Base-by-base conservation (phyloP, 164 flowering plant genomes). In the Taxillus chinensis region DNA sequence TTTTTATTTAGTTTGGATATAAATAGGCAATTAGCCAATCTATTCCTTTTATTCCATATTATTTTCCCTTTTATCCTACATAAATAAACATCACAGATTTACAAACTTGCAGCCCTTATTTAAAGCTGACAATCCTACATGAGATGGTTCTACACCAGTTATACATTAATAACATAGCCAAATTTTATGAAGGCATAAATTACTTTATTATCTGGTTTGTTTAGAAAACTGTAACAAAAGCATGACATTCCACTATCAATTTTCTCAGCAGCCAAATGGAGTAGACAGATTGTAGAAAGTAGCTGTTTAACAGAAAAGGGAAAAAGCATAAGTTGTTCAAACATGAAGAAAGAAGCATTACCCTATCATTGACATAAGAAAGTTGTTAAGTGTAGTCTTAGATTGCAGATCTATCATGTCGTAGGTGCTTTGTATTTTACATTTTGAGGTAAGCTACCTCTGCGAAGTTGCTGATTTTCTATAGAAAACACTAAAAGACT, bases 401-500 rank as follows among this genome's bases (percentile, higher is more conserved):
- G 3, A 50, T 15, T 56, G 39, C 51, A 13, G 10, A 64, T 67
- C 74, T 78, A 82, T 62, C 84, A 80, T 4, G 75, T 59, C 11
- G 64, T 69, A 59, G 77, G 74, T 61, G 78, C 65, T 79, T 78
- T 83, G 16, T 75, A 64, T 75, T 83, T 90, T 17, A 67, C 27
- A 59, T 80, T 82, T 55, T 85, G 80, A 59, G 84, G 72, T 65
- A 73, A 50, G 63, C 69, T 68, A 66, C 72, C 15, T 67, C 68
- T 88, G 40, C 84, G 86, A 61, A 74, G 79, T 70, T 86, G 98
- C 64, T 86, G 86, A 73, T 91, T 87, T 72, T 93, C 99, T 43
- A 93, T 82, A 42, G 99, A 90, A 75, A 87, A 93, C 41, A 93
- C 95, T 61, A 93, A 95, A 74, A 93, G 85, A 60, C 60, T 81